A percentile compares a stretch with the other conserved stretches of the same genome.
These are phyloP conservation scores for Diphasiastrum complanatum DNA, from an alignment of 83 land plant species.

Conservation along the genomic window DNA sequence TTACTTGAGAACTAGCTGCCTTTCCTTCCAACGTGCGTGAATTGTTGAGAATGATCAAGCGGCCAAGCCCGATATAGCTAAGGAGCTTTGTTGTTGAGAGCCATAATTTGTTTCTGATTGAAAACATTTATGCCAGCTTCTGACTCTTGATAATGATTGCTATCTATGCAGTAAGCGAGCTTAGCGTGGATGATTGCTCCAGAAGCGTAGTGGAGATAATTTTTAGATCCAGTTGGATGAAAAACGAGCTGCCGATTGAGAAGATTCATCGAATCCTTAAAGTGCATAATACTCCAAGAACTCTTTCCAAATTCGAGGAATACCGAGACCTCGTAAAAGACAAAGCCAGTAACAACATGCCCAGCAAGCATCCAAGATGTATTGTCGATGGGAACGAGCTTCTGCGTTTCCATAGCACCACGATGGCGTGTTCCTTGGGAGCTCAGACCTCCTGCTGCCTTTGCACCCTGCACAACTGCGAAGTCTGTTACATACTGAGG, in stretches of 20 bases:
- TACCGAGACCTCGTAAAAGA: constrained; percentile 68
- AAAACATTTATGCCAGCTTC: too few relatives aligned
- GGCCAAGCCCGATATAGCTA: too few relatives aligned
- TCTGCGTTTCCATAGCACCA: constrained; percentile 70
- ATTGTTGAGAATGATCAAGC: too few relatives aligned
- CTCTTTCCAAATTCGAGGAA: constrained; percentile 67
- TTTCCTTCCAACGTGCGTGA: too few relatives aligned
- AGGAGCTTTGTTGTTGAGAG: too few relatives aligned
- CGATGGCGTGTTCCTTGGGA: constrained; percentile 64
- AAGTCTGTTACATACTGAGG: constrained; percentile 64
- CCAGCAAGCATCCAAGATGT: constrained; percentile 85
- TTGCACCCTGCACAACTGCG: constrained; percentile 54
- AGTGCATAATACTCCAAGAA: constrained; percentile 72
- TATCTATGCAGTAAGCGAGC: constrained; percentile 78
- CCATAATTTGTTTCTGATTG: too few relatives aligned
- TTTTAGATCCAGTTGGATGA: constrained; percentile 77
- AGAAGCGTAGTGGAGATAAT: constrained; percentile 91
- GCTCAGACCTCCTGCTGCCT: constrained; percentile 60
- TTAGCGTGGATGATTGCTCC: constrained; percentile 78
- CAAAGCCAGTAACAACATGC: constrained; percentile 56
- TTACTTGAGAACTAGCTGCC: too few relatives aligned
- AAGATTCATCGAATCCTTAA: constrained; percentile 71
- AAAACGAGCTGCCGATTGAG: constrained; percentile 46
- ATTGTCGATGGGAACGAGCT: constrained; percentile 94
- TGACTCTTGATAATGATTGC: too few relatives aligned